These are phyloP conservation scores for Primulina huaijiensis DNA, from an alignment of 257 asterid genomes.

Conservation along the genomic window DNA sequence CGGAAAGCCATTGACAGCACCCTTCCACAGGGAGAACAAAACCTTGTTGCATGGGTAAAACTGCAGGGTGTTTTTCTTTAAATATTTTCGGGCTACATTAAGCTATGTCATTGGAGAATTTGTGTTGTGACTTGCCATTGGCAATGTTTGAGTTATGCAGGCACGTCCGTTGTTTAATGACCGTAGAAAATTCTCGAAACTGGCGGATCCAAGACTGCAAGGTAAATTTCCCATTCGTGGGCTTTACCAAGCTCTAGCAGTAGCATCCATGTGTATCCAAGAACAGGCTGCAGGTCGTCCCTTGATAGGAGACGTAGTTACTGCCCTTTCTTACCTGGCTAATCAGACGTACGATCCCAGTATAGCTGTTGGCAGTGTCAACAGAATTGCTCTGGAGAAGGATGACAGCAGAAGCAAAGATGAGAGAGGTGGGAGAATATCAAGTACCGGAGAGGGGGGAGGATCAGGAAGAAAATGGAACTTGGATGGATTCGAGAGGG, in stretches of 20 bases:
- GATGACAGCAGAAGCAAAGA: conserved; percentile 48
- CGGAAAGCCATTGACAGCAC: conserved; percentile 92
- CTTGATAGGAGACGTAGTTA: conserved; percentile 86
- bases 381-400: conserved; percentile 34
- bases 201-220: conserved; percentile 82
- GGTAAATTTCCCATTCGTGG: conserved; percentile 90
- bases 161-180: conserved; percentile 88
- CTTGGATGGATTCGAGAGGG: conserved; percentile 72
- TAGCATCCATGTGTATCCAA: conserved; percentile 95
- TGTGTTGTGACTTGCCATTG: neutral
- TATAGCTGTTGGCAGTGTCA: conserved; percentile 29
- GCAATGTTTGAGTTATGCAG: conserved; percentile 40
- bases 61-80: neutral
- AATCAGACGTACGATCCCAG: conserved; percentile 75
- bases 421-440: conserved; percentile 51
- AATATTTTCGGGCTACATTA: neutral
- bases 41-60: conserved; percentile 90
- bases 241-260: conserved; percentile 93
- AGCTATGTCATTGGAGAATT: neutral
- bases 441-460: conserved; percentile 69
- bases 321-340: conserved; percentile 89
- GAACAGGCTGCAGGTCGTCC: conserved; percentile 99
- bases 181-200: conserved; percentile 70
- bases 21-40: conserved; percentile 85
- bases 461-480: conserved; percentile 80